Conservation (phyloP, 441 rosid species). For the Macaranga tanarius region DNA sequence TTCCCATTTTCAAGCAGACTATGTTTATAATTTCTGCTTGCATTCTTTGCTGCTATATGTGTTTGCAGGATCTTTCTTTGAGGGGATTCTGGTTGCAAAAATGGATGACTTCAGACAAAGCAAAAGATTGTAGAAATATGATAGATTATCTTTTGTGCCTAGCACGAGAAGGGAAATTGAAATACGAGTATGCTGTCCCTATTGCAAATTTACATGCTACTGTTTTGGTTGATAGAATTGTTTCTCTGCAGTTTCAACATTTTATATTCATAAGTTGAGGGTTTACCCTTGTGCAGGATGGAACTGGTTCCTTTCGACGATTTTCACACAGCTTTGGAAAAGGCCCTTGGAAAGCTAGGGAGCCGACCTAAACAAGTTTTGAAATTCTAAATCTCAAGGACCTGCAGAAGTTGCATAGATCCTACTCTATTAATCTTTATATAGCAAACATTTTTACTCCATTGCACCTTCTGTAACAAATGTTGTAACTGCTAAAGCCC, state of each 20-base stretch:
- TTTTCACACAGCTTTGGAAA: constrained; percentile 59
- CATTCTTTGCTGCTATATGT: background rate
- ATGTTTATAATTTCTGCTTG: background rate
- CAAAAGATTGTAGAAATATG: constrained; percentile 62
- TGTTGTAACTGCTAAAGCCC: background rate
- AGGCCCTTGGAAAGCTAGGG: constrained; percentile 71
- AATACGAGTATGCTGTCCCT: constrained; percentile 60
- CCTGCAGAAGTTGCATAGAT: too few relatives aligned
- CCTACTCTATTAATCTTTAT: background rate
- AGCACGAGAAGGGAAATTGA: constrained; percentile 60
- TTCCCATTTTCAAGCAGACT: background rate
- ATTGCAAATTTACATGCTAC: background rate
- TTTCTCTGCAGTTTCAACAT: background rate
- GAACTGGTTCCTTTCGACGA: constrained; percentile 65
- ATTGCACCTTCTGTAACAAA: background rate
- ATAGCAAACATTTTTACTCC: too few relatives aligned
- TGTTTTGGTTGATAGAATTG: background rate
- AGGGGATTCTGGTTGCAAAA: constrained; percentile 92
- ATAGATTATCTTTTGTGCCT: constrained; percentile 70
- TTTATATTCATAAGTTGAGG: background rate
- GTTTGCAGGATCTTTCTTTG: constrained; percentile 65
- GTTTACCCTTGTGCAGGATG: constrained; percentile 46
- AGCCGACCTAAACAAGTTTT: constrained; percentile 89
- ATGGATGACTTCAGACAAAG: constrained; percentile 60
- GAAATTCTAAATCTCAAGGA: constrained; percentile 48